Base-by-base conservation (phyloP, 2,329 filamentous ascomycete species). In the Sclerotinia sclerotiorum region DNA sequence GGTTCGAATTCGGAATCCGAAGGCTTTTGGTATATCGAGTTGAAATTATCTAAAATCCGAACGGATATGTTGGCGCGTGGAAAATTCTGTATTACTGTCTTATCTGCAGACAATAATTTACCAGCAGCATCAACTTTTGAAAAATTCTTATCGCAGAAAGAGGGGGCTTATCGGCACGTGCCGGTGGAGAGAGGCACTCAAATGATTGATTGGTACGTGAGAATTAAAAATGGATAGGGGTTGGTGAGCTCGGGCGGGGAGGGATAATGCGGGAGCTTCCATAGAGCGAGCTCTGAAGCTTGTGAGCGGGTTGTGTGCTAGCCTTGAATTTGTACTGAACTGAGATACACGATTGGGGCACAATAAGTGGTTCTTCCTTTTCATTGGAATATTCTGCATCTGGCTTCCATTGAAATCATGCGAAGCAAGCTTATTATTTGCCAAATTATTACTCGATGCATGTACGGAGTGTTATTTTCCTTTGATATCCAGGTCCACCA, bases 401-500 rank as follows among this genome's bases (percentile, higher is more conserved):
- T 54, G 44, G 51, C 32, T 55, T 44, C n/a, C 51, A 55, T 27
- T 24, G 35, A 21, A 52, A 67, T 54, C 19, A 63, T 63, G 21
- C 24, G 17, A 54, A 63, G 56, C 46, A 67, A 63, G 48, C 29
- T 42, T 42, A 42, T 42, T 32, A 54, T 44, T 52, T 54, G 65
- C 56, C 39, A 67, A 21, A 46, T 32, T 62, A 54, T 52, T 67
- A 54, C 35, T 48, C 49, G 56, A 54, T 35, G 57, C 32, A 51
- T 24, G 35, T 42, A 32, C 54, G 60, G 39, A 42, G 39, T 42
- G 15, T 17, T 42, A 27, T 13, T 39, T 54, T 52, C 48, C 35
- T 67, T 67, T 52, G 24, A 63, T 67, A 63, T 67, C 65, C 65
- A 67, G 57, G 58, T 54, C 56, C 60, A 54, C 56, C 57, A 54